These are phyloP conservation scores for Xanthoceras sorbifolium DNA, from an alignment of 345 rosid species.

Conservation along the genomic window DNA sequence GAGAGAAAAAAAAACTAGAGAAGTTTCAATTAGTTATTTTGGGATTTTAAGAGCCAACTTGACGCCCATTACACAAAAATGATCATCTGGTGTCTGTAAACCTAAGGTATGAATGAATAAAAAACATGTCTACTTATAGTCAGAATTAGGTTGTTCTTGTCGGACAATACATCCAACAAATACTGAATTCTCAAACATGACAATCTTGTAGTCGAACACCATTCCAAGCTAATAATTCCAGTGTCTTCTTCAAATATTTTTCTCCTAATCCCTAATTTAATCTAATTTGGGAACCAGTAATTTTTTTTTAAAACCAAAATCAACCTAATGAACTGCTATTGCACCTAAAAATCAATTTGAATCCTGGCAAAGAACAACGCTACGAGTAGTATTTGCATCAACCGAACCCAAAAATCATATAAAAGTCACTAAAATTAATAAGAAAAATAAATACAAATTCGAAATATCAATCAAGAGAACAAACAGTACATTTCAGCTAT, in stretches of 20 bases:
- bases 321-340: not conserved
- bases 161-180: too few relatives aligned
- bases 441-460: not conserved
- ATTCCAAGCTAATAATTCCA: not conserved
- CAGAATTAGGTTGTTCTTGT: too few relatives aligned
- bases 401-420: not conserved
- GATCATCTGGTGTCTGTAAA: too few relatives aligned
- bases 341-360: not conserved
- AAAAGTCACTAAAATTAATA: not conserved
- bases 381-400: not conserved
- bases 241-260: not conserved
- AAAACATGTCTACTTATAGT: too few relatives aligned
- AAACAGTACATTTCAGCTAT: not conserved
- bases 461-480: slow-evolving; percentile 1
- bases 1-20: too few relatives aligned
- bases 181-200: not conserved
- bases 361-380: not conserved
- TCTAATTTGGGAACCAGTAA: not conserved
- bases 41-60: too few relatives aligned
- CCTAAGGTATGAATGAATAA: too few relatives aligned
- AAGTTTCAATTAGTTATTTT: too few relatives aligned
- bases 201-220: not conserved
- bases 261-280: not conserved
- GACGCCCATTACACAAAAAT: too few relatives aligned
- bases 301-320: not conserved